These are phyloP conservation scores for Trypanosoma scelopori DNA, from an alignment of 208 protist species.

Conservation along the genomic window DNA sequence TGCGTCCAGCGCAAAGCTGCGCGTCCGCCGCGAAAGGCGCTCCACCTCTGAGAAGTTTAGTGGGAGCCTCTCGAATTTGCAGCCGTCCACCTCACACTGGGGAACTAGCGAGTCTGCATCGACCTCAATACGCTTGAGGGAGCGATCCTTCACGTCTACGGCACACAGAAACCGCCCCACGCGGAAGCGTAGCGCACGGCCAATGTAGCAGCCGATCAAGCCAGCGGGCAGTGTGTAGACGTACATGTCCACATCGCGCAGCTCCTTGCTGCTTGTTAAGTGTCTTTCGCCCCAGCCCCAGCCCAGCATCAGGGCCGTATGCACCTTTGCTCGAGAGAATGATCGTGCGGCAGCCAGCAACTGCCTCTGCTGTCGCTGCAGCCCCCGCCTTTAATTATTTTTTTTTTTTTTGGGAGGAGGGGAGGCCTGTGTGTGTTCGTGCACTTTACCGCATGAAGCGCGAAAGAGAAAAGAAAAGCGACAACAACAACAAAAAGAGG, in stretches of 20 bases:
- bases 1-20: constrained; percentile 50
- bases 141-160: constrained; percentile 28
- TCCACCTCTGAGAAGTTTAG: constrained; percentile 70
- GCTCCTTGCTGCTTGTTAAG: constrained; percentile 36
- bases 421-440: no score
- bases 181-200: constrained; percentile 69
- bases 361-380: no score
- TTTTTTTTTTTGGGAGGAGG: no score
- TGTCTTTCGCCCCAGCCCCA: constrained; percentile 19
- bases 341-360: no score
- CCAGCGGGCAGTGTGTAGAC: constrained; percentile 77
- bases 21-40: constrained; percentile 51
- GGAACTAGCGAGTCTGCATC: constrained; percentile 70
- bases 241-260: constrained; percentile 77
- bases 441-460: no score
- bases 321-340: background rate
- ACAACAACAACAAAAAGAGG: no score
- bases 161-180: constrained; percentile 65
- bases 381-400: no score
- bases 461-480: no score
- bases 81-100: constrained; percentile 73
- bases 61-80: constrained; percentile 36
- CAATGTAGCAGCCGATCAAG: constrained; percentile 65
- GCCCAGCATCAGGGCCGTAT: background rate
- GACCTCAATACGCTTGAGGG: constrained; percentile 65